phyloP scores from a whole-genome alignment of 257 asterid genomes.

The Ehretia macrophylla region DNA sequence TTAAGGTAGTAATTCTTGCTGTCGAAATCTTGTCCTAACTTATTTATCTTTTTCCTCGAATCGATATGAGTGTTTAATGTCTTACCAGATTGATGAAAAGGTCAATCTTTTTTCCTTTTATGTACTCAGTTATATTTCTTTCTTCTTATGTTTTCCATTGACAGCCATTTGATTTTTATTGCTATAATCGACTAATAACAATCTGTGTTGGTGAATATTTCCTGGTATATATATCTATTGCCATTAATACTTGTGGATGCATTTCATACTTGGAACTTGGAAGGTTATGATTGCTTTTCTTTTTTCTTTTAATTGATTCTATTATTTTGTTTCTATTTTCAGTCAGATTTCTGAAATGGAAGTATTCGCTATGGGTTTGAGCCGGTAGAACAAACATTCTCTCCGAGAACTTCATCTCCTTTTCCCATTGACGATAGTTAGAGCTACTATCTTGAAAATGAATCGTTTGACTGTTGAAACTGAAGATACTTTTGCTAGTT shows the following conservation, averaged over 20 bases:
- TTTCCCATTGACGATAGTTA: conserved; percentile 6
- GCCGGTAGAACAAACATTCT: conserved; percentile 15
- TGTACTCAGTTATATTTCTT: background rate
- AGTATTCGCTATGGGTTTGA: conserved; percentile 20
- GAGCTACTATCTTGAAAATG: conserved; percentile 29
- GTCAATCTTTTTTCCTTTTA: background rate
- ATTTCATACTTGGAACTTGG: background rate
- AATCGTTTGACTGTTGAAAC: conserved; percentile 44
- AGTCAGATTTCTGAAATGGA: conserved; percentile 31
- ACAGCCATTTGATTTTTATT: background rate
- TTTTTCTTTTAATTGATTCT: conserved; percentile 28
- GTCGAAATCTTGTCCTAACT: conserved; percentile 10
- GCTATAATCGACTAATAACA: background rate
- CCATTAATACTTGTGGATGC: too few species aligned
- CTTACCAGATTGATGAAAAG: background rate
- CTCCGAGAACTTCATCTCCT: conserved; percentile 12
- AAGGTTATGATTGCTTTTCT: background rate
- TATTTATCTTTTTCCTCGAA: background rate
- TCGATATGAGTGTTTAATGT: background rate
- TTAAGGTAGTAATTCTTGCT: conserved; percentile 1
- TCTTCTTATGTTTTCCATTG: background rate
- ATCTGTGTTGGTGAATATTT: background rate
- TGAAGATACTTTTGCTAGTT: conserved; percentile 46
- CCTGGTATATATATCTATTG: too few species aligned
- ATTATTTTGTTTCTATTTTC: conserved; percentile 18